These are phyloP conservation scores for Citrus mangshanensis DNA, from an alignment of 345 rosid genomes.

Conservation along the genomic window DNA sequence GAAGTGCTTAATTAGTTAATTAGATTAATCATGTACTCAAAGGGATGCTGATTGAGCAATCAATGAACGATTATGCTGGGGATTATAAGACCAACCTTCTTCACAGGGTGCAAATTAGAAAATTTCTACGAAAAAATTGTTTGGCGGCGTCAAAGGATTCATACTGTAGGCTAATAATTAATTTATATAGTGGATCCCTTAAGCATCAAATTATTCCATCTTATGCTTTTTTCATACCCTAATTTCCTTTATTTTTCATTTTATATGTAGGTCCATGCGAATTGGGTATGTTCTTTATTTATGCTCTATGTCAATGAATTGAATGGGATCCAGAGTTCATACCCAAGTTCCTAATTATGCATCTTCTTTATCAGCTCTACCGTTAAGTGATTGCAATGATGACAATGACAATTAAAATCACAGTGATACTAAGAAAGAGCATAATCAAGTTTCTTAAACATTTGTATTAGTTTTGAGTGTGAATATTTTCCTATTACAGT, in stretches of 20 bases:
- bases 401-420: conserved; percentile 3
- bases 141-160: conserved; percentile 10
- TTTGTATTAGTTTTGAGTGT: neutral
- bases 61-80: neutral
- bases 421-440: neutral
- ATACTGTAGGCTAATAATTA: neutral
- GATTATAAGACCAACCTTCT: neutral
- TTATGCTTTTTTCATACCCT: neutral
- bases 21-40: neutral
- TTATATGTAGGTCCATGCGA: neutral
- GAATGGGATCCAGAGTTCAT: conserved; percentile 15
- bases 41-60: neutral
- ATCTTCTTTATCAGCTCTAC: neutral
- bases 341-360: conserved; percentile 17
- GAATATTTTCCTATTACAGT: neutral
- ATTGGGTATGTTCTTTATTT: neutral
- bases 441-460: neutral
- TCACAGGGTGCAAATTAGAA: neutral
- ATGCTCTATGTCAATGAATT: neutral
- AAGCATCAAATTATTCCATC: neutral
- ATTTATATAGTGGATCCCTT: neutral
- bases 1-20: no score
- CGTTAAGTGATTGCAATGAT: conserved; percentile 5
- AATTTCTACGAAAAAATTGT: neutral
- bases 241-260: neutral